Percentiles rank a stretch among this genome's conserved stretches.
phyloP scores from a whole-genome alignment of 106 monocot genomes.

The Apostasia ramifera region DNA sequence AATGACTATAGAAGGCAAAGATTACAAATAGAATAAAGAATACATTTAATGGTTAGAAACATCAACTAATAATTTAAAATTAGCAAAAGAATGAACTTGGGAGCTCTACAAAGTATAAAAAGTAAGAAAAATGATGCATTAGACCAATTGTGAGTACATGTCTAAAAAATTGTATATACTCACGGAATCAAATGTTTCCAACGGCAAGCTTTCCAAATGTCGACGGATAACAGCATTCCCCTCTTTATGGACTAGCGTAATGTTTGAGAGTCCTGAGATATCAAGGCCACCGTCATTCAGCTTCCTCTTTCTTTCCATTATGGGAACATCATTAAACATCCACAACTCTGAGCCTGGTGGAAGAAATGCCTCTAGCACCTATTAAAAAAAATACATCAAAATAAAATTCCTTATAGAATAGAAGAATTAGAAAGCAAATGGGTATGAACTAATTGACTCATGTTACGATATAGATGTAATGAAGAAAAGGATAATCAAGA shows the following conservation, averaged over 20 bases:
- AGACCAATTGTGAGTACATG: neutral
- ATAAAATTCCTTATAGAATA: neutral
- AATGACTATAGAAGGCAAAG: too few relatives aligned
- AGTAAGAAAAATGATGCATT: neutral
- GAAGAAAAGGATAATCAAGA: too few relatives aligned
- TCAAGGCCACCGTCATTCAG: slow-evolving; percentile 79
- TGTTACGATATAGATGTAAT: too few relatives aligned
- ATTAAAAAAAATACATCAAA: slow-evolving; percentile 2
- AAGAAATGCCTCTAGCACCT: slow-evolving; percentile 90
- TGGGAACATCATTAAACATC: slow-evolving; percentile 92
- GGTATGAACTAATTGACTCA: too few relatives aligned
- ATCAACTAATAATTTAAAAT: too few relatives aligned
- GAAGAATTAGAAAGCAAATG: neutral
- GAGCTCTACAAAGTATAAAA: neutral
- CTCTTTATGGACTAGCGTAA: slow-evolving; percentile 74
- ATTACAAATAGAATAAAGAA: too few relatives aligned
- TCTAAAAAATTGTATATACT: slow-evolving; percentile 22
- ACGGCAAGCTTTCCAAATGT: slow-evolving; percentile 77
- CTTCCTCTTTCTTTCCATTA: slow-evolving; percentile 75
- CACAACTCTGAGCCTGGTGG: slow-evolving; percentile 89
- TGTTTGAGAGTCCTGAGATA: slow-evolving; percentile 52
- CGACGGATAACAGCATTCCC: slow-evolving; percentile 88
- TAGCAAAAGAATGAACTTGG: too few relatives aligned
- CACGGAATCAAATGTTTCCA: slow-evolving; percentile 94
- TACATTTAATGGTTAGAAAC: too few relatives aligned